Percentiles rank a stretch among this genome's conserved stretches.
Conservation (phyloP, 1,284 basidiomycete species). For the Leccinum griseonigrum region DNA sequence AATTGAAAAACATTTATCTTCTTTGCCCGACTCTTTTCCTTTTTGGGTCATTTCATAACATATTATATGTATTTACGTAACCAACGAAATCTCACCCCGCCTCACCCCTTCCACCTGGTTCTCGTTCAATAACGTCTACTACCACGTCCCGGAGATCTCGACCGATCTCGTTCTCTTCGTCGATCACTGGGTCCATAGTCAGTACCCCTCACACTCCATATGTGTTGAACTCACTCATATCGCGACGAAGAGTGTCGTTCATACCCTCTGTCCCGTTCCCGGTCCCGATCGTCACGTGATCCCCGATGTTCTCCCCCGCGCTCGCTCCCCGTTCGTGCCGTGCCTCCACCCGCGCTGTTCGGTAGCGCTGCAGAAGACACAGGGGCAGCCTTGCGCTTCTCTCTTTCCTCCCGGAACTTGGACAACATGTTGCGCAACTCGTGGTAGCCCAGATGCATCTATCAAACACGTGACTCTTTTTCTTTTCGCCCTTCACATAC, state of each 20-base stretch:
- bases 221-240: conserved; percentile 61
- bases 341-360: conserved; percentile 32
- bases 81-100: conserved; percentile 7
- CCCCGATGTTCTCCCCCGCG: conserved; percentile 51
- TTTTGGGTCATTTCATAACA: conserved; percentile 14
- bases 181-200: conserved; percentile 44
- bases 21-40: conserved; percentile 21
- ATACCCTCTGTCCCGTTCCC: conserved; percentile 65
- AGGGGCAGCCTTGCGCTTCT: conserved; percentile 71
- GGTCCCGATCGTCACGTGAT: conserved; percentile 60
- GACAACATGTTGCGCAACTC: conserved; percentile 92
- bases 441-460: conserved; percentile 99
- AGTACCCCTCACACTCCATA: conserved; percentile 4
- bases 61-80: conserved; percentile 23
- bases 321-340: conserved; percentile 37
- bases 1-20: conserved; percentile 30
- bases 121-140: conserved; percentile 56
- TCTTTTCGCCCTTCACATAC: conserved; percentile 16
- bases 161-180: conserved; percentile 71
- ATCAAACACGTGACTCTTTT: conserved; percentile 24
- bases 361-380: conserved; percentile 35
- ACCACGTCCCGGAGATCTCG: conserved; percentile 67
- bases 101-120: conserved; percentile 25
- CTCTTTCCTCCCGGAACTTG: conserved; percentile 85
- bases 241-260: conserved; percentile 63